Conservation (phyloP, 352 stramenopile species). For the Hyaloperonospora arabidopsidis region DNA sequence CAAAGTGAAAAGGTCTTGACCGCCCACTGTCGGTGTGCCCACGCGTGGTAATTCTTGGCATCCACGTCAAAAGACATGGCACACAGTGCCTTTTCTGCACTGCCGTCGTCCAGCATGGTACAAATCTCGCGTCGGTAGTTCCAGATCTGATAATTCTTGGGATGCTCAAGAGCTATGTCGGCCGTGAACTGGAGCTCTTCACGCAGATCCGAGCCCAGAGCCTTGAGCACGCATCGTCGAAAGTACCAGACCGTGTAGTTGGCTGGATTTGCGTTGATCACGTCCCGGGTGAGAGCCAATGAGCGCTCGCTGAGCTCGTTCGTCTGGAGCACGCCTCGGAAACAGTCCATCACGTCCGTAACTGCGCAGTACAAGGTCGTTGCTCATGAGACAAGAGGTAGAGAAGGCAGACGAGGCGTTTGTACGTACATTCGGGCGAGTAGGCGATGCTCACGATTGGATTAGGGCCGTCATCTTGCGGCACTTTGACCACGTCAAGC, state of each 20-base stretch:
- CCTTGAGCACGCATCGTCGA: slow-evolving; percentile 85
- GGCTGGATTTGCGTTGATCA: slow-evolving; percentile 93
- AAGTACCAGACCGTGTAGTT: slow-evolving; percentile 99
- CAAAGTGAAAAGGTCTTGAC: slow-evolving; percentile 85
- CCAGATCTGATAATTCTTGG: slow-evolving; percentile 99
- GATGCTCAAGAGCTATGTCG: slow-evolving; percentile 87
- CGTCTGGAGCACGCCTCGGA: slow-evolving; percentile 87
- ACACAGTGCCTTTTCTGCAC: slow-evolving; percentile 89
- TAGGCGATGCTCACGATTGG: slow-evolving; percentile 78
- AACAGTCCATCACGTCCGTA: slow-evolving; percentile 89
- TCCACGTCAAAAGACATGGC: slow-evolving; percentile 89
- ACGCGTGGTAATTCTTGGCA: slow-evolving; percentile 99
- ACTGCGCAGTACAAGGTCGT: slow-evolving; percentile 27
- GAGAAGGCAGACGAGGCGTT: neutral
- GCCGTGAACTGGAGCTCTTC: slow-evolving; percentile 69
- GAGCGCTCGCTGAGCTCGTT: slow-evolving; percentile 90
- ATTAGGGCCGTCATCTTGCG: slow-evolving; percentile 74
- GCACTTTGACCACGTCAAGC: slow-evolving; percentile 77
- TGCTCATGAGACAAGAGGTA: neutral
- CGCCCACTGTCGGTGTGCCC: slow-evolving; percentile 95
- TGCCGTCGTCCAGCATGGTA: slow-evolving; percentile 65
- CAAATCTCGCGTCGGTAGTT: slow-evolving; percentile 95
- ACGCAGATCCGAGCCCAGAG: slow-evolving; percentile 57
- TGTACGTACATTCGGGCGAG: slow-evolving; percentile 51
- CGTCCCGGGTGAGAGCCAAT: slow-evolving; percentile 86